A percentile compares a stretch with the other conserved stretches of the same genome.
Evolutionary conservation across 2,329 filamentous ascomycete genomes (phyloP).

Genomic region (Colletotrichum lini): DNA sequence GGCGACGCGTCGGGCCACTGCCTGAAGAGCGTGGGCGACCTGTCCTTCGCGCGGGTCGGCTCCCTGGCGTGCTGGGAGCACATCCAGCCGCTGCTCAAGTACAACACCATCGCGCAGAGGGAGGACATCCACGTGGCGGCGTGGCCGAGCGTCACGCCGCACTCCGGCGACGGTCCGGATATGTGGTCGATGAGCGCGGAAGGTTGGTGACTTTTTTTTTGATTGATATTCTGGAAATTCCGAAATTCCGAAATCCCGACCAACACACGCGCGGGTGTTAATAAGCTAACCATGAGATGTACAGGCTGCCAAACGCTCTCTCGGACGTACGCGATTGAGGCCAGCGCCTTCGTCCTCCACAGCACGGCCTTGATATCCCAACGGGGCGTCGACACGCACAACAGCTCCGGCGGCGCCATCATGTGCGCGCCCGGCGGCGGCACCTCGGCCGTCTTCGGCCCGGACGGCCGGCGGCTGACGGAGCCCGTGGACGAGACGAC

Average conservation of each 20-base stretch:
- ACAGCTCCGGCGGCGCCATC: slow-evolving; percentile 54
- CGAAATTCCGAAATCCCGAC: slow-evolving; percentile 49
- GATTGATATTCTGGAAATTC: no score
- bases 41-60: slow-evolving; percentile 66
- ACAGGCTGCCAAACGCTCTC: slow-evolving; percentile 53
- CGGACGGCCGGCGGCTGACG: slow-evolving; percentile 63
- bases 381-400: slow-evolving; percentile 56
- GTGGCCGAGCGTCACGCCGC: slow-evolving; percentile 46
- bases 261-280: slow-evolving; percentile 21
- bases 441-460: slow-evolving; percentile 65
- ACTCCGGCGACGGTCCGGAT: slow-evolving; percentile 23
- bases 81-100: slow-evolving; percentile 64
- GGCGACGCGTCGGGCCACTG: slow-evolving; percentile 37
- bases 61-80: slow-evolving; percentile 72
- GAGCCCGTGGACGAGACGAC: slow-evolving; percentile 54
- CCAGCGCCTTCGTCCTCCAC: slow-evolving; percentile 58
- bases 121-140: slow-evolving; percentile 51
- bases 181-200: slow-evolving; percentile 39
- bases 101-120: slow-evolving; percentile 47
- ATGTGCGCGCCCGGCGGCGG: slow-evolving; percentile 59
- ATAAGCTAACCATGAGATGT: slow-evolving; percentile 39
- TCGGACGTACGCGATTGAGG: slow-evolving; percentile 58
- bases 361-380: slow-evolving; percentile 58
- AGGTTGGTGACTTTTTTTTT: slow-evolving; percentile 13
- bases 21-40: slow-evolving; percentile 62